Evolutionary conservation across 2,329 filamentous ascomycete species (phyloP).

Genomic region (Talaromyces sp.): DNA sequence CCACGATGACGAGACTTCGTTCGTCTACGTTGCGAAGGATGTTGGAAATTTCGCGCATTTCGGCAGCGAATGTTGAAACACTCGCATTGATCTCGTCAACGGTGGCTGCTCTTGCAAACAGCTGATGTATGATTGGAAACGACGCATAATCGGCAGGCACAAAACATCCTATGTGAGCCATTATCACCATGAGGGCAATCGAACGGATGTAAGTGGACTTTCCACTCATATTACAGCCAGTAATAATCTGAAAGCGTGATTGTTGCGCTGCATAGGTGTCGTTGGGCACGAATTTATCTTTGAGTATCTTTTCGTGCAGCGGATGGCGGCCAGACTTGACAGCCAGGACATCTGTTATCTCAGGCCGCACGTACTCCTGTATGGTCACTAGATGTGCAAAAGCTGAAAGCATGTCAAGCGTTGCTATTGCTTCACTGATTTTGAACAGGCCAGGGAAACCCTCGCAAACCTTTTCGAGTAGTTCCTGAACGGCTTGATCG

Average conservation of each 20-base stretch:
- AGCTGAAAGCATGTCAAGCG: conserved; percentile 79
- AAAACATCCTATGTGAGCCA: conserved; percentile 91
- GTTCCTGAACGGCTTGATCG: conserved; percentile 67
- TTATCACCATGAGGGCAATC: conserved; percentile 78
- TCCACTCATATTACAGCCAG: conserved; percentile 96
- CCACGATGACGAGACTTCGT: conserved; percentile 76
- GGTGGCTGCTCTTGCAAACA: conserved; percentile 84
- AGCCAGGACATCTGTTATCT: conserved; percentile 65
- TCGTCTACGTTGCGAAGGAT: conserved; percentile 79
- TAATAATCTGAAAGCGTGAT: conserved; percentile 85
- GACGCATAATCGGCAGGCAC: conserved; percentile 82
- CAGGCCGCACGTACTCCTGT: conserved; percentile 65
- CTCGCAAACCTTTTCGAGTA: conserved; percentile 69
- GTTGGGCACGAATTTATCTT: conserved; percentile 74
- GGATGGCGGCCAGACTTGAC: conserved; percentile 75
- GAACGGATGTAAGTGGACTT: conserved; percentile 94
- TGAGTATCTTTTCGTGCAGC: conserved; percentile 69
- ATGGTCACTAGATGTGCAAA: conserved; percentile 72
- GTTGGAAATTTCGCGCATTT: conserved; percentile 95
- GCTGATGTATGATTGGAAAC: conserved; percentile 73
- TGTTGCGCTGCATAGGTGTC: conserved; percentile 82
- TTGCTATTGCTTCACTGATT: conserved; percentile 78
- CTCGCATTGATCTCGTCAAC: conserved; percentile 88
- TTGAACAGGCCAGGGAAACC: conserved; percentile 74
- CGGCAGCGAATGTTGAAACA: conserved; percentile 85